Conservation (phyloP, 495 filamentous ascomycete species). For the Barbatosphaeria neglecta region DNA sequence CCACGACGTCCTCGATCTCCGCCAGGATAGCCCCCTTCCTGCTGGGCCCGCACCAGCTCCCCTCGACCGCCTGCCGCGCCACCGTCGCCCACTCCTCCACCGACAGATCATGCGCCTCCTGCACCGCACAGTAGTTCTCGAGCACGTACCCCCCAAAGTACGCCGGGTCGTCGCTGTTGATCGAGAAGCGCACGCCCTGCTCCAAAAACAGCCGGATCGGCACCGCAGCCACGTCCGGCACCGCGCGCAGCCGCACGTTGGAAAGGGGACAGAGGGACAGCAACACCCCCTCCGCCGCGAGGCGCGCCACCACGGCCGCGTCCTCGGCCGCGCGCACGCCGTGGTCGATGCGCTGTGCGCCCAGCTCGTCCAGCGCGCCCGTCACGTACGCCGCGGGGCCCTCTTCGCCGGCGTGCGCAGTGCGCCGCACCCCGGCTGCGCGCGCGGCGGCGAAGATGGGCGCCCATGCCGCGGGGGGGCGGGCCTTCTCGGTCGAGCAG, state of each 20-base stretch:
- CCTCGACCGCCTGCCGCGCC: constrained; percentile 47
- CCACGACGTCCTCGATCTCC: constrained; percentile 19
- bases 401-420: constrained; percentile 68
- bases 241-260: constrained; percentile 55
- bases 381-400: constrained; percentile 55
- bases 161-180: constrained; percentile 69
- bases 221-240: constrained; percentile 42
- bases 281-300: constrained; percentile 44
- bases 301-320: constrained; percentile 40
- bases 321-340: constrained; percentile 54
- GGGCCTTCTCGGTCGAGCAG: constrained; percentile 51
- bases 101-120: constrained; percentile 54
- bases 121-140: constrained; percentile 65
- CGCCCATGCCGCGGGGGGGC: constrained; percentile 53
- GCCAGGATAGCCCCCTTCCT: constrained; percentile 33
- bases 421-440: constrained; percentile 40
- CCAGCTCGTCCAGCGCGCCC: constrained; percentile 47
- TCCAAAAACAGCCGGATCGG: constrained; percentile 56
- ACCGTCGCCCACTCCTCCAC: constrained; percentile 54
- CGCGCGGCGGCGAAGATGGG: constrained; percentile 45
- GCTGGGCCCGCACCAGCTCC: constrained; percentile 44
- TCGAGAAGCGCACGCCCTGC: constrained; percentile 52
- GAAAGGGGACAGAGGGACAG: constrained; percentile 64
- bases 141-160: constrained; percentile 73
- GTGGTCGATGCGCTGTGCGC: constrained; percentile 57